Conservation (phyloP, 768 basidiomycete species). For the Panellus pusillus region DNA sequence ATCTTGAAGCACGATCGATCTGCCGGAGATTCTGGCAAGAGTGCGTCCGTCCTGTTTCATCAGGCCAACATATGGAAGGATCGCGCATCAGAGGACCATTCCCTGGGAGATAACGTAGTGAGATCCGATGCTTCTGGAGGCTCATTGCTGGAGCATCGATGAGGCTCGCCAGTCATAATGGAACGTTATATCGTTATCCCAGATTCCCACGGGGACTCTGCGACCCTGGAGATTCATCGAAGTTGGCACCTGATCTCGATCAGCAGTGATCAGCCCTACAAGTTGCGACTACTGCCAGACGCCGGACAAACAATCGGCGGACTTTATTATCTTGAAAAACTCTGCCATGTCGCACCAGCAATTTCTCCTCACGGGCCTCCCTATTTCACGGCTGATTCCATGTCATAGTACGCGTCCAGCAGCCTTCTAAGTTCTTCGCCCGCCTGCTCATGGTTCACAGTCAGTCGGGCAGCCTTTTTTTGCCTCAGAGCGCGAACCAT, state of each 20-base stretch:
- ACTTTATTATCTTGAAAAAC: slow-evolving; percentile 17
- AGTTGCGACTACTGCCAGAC: slow-evolving; percentile 8
- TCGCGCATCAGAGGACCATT: too few relatives aligned
- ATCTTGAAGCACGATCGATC: too few relatives aligned
- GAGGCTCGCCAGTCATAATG: slow-evolving; percentile 1
- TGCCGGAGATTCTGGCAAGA: too few relatives aligned
- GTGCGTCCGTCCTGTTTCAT: too few relatives aligned
- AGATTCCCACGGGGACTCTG: slow-evolving; percentile 5
- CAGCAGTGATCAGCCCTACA: slow-evolving; percentile 3
- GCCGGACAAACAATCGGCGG: not conserved
- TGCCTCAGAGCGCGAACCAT: slow-evolving; percentile 42
- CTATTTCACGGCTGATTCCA: too few relatives aligned
- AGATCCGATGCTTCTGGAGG: not conserved
- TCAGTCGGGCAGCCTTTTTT: slow-evolving; percentile 42
- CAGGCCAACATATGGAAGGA: too few relatives aligned
- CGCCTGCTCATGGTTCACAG: slow-evolving; percentile 28
- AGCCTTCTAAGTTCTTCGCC: slow-evolving; percentile 3
- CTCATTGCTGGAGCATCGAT: not conserved
- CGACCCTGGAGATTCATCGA: slow-evolving; percentile 21
- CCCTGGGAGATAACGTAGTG: not conserved
- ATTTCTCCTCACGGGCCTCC: too few relatives aligned
- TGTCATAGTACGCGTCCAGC: too few relatives aligned
- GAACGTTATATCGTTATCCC: slow-evolving; percentile 7
- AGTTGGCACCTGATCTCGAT: too few relatives aligned
- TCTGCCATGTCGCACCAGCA: too few relatives aligned